Percentiles rank a stretch among this genome's conserved stretches.
phyloP scores from a whole-genome alignment of 2,329 filamentous ascomycete genomes.

The Apiospora marii region DNA sequence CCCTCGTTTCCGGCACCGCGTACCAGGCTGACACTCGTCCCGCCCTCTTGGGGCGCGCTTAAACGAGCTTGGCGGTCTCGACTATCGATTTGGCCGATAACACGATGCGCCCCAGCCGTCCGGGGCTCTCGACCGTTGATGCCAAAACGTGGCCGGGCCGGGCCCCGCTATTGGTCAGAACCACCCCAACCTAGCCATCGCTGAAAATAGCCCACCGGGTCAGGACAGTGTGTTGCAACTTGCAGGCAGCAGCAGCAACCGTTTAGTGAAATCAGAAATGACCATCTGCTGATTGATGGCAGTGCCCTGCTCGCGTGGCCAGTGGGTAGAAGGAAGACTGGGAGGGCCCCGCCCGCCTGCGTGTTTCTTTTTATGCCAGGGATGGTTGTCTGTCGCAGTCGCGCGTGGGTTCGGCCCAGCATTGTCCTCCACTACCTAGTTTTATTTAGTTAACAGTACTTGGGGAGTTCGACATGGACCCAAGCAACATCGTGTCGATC shows the following conservation, averaged over 20 bases:
- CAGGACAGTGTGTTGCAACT: background rate
- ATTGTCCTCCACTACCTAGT: background rate
- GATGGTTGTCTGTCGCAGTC: background rate
- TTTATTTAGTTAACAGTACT: background rate
- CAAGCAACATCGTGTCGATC: constrained; percentile 33
- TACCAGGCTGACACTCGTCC: background rate
- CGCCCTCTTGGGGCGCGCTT: background rate
- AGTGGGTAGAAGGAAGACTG: background rate
- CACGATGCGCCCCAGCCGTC: background rate
- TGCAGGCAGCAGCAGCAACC: background rate
- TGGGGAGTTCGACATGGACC: constrained; percentile 32
- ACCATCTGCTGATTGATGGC: background rate
- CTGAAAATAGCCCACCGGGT: background rate
- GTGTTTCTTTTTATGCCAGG: background rate
- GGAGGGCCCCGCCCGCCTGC: background rate
- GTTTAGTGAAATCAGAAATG: background rate
- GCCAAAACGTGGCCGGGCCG: constrained; percentile 29
- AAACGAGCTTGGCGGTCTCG: background rate
- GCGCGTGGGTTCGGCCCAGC: background rate
- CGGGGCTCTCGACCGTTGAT: background rate
- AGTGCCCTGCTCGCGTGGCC: background rate
- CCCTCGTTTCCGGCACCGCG: background rate
- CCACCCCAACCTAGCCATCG: background rate
- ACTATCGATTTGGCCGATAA: background rate
- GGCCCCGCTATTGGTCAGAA: constrained; percentile 19